phyloP scores from a whole-genome alignment of 768 basidiomycete species.

The Lepiota brunneoincarnata region DNA sequence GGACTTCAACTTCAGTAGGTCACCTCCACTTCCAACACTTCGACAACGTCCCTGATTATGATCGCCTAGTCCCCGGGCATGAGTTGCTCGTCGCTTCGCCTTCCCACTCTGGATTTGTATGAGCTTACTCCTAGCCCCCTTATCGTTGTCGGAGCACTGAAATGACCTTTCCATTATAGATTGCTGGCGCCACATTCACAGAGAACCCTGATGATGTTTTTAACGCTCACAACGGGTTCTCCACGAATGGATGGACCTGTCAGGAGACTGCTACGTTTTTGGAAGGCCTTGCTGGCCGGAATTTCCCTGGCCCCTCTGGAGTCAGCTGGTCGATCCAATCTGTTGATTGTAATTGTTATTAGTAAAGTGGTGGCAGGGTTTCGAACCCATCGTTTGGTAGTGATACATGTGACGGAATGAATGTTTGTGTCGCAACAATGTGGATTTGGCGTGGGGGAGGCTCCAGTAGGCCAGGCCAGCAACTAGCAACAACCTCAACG shows the following conservation, averaged over 20 bases:
- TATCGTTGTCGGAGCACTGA: neutral
- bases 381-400: no score
- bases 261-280: neutral
- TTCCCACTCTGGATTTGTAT: neutral
- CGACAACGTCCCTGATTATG: no score
- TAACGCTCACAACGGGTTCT: conserved; percentile 3
- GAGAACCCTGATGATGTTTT: conserved; percentile 1
- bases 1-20: conserved; percentile 2
- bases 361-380: no score
- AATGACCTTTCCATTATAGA: neutral
- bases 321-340: conserved; percentile 4
- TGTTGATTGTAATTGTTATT: neutral
- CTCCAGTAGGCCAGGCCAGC: no score
- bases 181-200: neutral
- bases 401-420: no score
- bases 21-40: neutral
- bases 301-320: neutral
- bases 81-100: neutral
- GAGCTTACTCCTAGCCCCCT: neutral
- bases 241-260: neutral
- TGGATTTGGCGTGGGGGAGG: no score
- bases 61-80: neutral
- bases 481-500: no score
- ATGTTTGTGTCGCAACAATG: no score
- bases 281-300: neutral